Conservation (phyloP, 495 filamentous ascomycete species). For the Pyrenula massariospora region DNA sequence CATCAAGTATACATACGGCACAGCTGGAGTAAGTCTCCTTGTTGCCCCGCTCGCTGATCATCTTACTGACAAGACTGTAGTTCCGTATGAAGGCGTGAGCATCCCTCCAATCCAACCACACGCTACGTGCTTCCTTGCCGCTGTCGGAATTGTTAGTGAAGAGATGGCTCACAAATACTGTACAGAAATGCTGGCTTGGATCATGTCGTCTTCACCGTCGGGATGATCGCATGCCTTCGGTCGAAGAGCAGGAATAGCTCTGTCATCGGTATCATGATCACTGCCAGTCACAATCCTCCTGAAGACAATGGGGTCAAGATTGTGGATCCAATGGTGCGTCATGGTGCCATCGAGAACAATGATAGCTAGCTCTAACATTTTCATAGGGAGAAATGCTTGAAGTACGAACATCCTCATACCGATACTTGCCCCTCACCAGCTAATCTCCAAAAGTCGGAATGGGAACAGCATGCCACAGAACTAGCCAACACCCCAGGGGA, state of each 20-base stretch:
- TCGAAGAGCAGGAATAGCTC: slow-evolving; percentile 80
- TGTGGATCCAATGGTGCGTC: slow-evolving; percentile 78
- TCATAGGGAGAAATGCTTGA: slow-evolving; percentile 86
- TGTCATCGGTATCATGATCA: slow-evolving; percentile 97
- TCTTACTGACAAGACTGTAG: slow-evolving; percentile 23
- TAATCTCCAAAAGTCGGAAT: slow-evolving; percentile 42
- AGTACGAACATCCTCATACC: slow-evolving; percentile 29
- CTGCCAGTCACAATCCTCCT: slow-evolving; percentile 93
- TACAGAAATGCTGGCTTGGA: slow-evolving; percentile 40
- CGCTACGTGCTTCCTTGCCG: slow-evolving; percentile 17
- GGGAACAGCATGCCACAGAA: slow-evolving; percentile 78
- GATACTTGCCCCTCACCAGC: slow-evolving; percentile 2
- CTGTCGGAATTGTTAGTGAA: slow-evolving; percentile 1
- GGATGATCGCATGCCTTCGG: slow-evolving; percentile 78
- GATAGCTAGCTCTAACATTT: slow-evolving; percentile 2
- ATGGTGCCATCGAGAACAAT: not conserved
- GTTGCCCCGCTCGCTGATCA: slow-evolving; percentile 3
- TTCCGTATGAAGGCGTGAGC: slow-evolving; percentile 74
- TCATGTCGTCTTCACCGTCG: slow-evolving; percentile 82
- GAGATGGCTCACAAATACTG: not conserved
- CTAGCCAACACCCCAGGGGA: slow-evolving; percentile 75
- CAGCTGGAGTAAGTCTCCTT: slow-evolving; percentile 60
- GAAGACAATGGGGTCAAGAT: slow-evolving; percentile 98
- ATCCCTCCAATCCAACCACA: slow-evolving; percentile 12
- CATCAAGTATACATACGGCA: slow-evolving; percentile 79